phyloP scores from a whole-genome alignment of 176 grass and related monocot genomes.

The Ensete glaucum region DNA sequence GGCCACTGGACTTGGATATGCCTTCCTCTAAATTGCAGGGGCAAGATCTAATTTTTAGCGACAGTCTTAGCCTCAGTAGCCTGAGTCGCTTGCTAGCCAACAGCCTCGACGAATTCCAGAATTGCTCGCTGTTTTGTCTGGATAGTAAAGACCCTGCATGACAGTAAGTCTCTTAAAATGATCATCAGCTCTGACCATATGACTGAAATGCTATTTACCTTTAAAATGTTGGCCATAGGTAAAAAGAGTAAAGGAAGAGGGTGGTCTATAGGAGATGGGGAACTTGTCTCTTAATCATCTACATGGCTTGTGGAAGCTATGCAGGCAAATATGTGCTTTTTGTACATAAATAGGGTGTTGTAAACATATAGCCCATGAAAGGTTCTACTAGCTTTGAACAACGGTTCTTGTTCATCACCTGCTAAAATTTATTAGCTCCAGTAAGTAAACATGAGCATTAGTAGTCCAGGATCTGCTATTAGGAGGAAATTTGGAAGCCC shows the following conservation, averaged over 20 bases:
- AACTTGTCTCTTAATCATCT: background rate
- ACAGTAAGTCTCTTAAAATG: background rate
- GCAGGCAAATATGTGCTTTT: constrained; percentile 1
- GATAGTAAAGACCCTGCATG: constrained; percentile 39
- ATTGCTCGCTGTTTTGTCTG: constrained; percentile 44
- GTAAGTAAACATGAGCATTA: too few species aligned
- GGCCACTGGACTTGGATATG: constrained; percentile 73
- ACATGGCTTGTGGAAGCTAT: background rate
- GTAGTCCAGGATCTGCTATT: too few species aligned
- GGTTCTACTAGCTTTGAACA: background rate
- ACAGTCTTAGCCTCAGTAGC: constrained; percentile 59
- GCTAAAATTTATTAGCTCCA: background rate
- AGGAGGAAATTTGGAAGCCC: too few species aligned
- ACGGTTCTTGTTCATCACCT: background rate
- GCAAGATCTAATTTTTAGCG: constrained; percentile 53
- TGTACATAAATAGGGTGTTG: constrained; percentile 11
- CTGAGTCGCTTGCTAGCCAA: constrained; percentile 72
- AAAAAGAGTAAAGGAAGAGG: background rate
- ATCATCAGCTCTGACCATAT: background rate
- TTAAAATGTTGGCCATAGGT: background rate
- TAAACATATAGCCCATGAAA: background rate
- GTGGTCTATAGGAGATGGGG: background rate
- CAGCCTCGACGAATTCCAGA: constrained; percentile 79
- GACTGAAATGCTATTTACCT: background rate
- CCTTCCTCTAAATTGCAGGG: constrained; percentile 40